These are phyloP conservation scores for Solanum sitiens DNA, from an alignment of 257 asterid species.

Conservation along the genomic window DNA sequence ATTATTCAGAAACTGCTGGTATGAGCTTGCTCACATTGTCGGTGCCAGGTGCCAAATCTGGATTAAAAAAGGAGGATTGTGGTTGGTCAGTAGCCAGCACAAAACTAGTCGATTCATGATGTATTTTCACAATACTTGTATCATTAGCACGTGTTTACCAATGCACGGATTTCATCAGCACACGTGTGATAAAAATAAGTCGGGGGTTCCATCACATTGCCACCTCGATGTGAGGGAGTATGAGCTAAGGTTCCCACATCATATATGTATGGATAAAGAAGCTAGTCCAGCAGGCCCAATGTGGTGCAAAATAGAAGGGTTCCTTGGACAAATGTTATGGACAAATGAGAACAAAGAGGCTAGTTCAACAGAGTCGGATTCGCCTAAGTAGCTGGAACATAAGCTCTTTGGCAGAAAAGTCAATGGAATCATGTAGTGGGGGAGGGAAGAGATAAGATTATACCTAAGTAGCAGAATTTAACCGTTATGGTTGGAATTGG, in stretches of 20 bases:
- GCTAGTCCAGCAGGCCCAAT: not conserved
- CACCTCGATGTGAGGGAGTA: not conserved
- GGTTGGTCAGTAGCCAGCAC: not conserved
- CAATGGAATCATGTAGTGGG: not conserved
- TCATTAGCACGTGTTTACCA: not conserved
- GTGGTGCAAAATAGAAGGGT: not conserved
- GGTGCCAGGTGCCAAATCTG: not conserved
- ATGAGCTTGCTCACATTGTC: not conserved
- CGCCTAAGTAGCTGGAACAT: not conserved
- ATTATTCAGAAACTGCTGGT: not conserved
- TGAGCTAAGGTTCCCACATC: not conserved
- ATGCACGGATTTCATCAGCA: not conserved
- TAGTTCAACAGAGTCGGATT: not conserved
- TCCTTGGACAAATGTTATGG: not conserved
- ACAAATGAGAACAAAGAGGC: not conserved
- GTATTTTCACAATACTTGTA: not conserved
- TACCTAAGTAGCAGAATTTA: not conserved
- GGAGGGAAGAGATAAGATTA: not conserved
- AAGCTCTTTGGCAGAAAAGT: not conserved
- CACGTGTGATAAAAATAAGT: not conserved
- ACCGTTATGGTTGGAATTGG: not conserved
- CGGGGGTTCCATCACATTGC: not conserved
- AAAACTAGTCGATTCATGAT: not conserved
- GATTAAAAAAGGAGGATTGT: not conserved
- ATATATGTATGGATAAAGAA: not conserved